phyloP scores from a whole-genome alignment of 1,284 basidiomycete species.

The Austropuccinia psidii region DNA sequence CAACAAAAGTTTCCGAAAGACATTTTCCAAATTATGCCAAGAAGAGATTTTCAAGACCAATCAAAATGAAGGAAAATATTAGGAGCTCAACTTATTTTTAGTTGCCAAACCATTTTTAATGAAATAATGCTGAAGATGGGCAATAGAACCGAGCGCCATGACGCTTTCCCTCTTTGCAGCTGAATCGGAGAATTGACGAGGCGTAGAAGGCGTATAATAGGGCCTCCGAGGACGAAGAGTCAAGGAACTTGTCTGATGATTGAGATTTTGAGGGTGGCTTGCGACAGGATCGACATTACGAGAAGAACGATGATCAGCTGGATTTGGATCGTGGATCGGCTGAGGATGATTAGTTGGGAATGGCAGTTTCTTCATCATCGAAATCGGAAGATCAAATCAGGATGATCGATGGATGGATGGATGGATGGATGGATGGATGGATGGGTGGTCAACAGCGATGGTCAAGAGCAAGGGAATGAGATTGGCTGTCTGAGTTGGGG shows the following conservation, averaged over 20 bases:
- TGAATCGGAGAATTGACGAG: constrained; percentile 72
- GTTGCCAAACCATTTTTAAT: constrained; percentile 20
- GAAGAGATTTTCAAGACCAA: background rate
- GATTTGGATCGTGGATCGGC: background rate
- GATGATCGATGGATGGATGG: background rate
- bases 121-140: constrained; percentile 65
- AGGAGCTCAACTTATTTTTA: background rate
- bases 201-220: constrained; percentile 23
- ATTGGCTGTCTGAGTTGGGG: too few species aligned
- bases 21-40: too few species aligned
- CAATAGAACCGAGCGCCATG: constrained; percentile 74
- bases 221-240: background rate
- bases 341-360: background rate
- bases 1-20: too few species aligned
- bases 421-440: background rate
- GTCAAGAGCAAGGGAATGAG: too few species aligned
- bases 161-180: constrained; percentile 78
- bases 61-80: background rate
- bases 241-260: background rate
- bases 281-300: background rate
- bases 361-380: too few species aligned
- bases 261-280: background rate
- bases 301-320: background rate
- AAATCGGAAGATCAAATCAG: background rate
- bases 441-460: background rate